Base-by-base conservation (phyloP, 2,329 filamentous ascomycete species). In the Aspergillus hiratsukae region DNA sequence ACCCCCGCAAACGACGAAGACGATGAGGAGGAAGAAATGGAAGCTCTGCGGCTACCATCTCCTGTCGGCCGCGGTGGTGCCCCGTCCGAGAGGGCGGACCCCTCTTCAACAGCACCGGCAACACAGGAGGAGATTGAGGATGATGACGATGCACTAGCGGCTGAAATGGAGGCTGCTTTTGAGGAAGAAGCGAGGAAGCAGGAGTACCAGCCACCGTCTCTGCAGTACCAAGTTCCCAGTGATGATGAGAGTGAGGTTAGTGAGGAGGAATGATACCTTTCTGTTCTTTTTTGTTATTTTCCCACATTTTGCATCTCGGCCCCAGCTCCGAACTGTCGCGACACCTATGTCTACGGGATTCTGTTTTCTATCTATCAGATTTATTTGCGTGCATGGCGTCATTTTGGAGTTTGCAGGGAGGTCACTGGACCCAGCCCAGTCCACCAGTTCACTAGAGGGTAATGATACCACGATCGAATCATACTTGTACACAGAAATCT, bases 211-310 rank as follows among this genome's bases (percentile, higher is more conserved):
- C 59, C 65, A 7, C 59, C 68, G 17, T 66, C 67, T 23, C 66
- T 69, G 40, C 68, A 67, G 29, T 73, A 73, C 27, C 60, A 63
- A 53, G 61, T 69, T 48, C 62, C 65, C 25, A 81, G 77, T 37
- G 83, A 84, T 19, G 73, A 78, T 52, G 84, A 87, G 69, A 87
- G 84, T 61, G 83, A 86, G 63, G 84, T 87, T 53, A 87, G 85
- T 61, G 85, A 87, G 67, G 85, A 87, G 68, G 85, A 87, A 67
- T 87, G 60, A 71, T 54, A 10, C 14, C 49, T n/a, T 28, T 46
- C 35, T 19, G 17, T 60, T 48, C 46, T 51, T 35, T 46, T 51
- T 17, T 19, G 19, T 25, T 50, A 27, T 46, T 45, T 46, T 25
- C 21, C 43, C 43, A 23, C 41, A 27, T 54, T 14, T 28, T 55